Evolutionary conservation across 2,329 filamentous ascomycete genomes (phyloP).

Genomic region (Venturia effusa): DNA sequence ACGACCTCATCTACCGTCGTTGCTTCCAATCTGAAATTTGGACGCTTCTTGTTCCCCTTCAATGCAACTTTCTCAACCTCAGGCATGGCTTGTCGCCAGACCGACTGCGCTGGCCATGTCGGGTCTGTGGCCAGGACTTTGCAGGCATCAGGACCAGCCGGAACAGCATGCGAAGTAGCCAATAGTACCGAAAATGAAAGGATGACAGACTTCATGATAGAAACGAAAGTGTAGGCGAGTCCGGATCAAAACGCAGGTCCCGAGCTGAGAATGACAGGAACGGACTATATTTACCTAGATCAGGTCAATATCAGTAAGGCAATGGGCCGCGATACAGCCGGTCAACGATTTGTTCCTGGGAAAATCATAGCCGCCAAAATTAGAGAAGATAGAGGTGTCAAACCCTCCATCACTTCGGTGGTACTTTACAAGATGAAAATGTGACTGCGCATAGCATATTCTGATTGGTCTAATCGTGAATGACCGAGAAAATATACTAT

Average conservation of each 20-base stretch:
- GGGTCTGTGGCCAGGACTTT: conserved; percentile 7
- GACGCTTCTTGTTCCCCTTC: not conserved
- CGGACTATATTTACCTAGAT: not conserved
- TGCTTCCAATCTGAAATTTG: conserved; percentile 5
- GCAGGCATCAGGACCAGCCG: not conserved
- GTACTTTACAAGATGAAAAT: not conserved
- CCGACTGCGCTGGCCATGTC: not conserved
- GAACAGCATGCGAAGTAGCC: not conserved
- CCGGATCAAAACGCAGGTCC: not conserved
- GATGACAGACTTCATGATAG: not conserved
- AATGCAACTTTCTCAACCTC: not conserved
- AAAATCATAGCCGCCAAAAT: not conserved
- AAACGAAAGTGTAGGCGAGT: not conserved
- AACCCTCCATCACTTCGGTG: not conserved
- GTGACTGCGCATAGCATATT: not conserved
- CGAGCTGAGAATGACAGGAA: not conserved
- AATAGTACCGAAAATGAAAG: not conserved
- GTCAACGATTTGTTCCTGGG: not conserved
- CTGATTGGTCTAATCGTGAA: not conserved
- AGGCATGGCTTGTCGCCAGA: conserved; percentile 6
- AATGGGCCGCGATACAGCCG: not conserved
- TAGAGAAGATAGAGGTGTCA: not conserved
- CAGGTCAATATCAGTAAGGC: not conserved
- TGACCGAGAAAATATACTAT: not conserved
- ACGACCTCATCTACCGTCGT: conserved; percentile 3